Evolutionary conservation across 2,329 filamentous ascomycete species (phyloP).

Genomic region (Xylariaceae sp.): DNA sequence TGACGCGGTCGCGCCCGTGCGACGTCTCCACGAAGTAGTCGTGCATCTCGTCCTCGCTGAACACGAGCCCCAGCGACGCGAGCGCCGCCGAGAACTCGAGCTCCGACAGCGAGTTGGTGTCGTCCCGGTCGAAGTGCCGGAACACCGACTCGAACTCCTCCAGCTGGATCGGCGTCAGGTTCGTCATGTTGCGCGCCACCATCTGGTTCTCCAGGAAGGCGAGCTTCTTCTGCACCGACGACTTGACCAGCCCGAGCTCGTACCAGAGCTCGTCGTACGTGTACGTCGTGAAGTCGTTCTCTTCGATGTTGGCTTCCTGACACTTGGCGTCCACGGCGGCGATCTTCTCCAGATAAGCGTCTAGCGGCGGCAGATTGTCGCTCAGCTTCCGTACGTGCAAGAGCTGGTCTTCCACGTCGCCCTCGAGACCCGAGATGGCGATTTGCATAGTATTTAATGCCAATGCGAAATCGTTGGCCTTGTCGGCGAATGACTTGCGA

Average conservation of each 20-base stretch:
- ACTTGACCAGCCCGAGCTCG: conserved; percentile 87
- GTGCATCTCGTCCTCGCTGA: conserved; percentile 98
- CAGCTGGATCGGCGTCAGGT: conserved; percentile 94
- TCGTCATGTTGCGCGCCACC: conserved; percentile 98
- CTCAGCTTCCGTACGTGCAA: conserved; percentile 84
- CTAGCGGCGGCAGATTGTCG: conserved; percentile 84
- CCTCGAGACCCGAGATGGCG: conserved; percentile 94
- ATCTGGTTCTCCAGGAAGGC: conserved; percentile 98
- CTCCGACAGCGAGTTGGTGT: conserved; percentile 86
- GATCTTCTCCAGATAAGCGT: conserved; percentile 87
- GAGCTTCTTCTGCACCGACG: conserved; percentile 93
- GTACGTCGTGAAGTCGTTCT: conserved; percentile 99
- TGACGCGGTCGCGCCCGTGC: conserved; percentile 75
- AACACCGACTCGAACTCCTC: conserved; percentile 99
- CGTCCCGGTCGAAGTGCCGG: conserved; percentile 93
- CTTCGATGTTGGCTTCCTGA: conserved; percentile 95
- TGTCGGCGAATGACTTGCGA: conserved; percentile 91
- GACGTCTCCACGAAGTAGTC: conserved; percentile 90
- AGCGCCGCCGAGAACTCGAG: conserved; percentile 95
- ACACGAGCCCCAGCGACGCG: conserved; percentile 92
- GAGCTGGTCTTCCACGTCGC: conserved; percentile 93
- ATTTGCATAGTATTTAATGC: conserved; percentile 93
- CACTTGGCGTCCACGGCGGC: conserved; percentile 85
- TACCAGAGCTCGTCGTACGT: conserved; percentile 96
- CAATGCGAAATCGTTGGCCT: conserved; percentile 96